Percentiles rank a stretch among this genome's conserved stretches.
Conservation (phyloP, 148 eudicot species). For the Linanthus parryae region DNA sequence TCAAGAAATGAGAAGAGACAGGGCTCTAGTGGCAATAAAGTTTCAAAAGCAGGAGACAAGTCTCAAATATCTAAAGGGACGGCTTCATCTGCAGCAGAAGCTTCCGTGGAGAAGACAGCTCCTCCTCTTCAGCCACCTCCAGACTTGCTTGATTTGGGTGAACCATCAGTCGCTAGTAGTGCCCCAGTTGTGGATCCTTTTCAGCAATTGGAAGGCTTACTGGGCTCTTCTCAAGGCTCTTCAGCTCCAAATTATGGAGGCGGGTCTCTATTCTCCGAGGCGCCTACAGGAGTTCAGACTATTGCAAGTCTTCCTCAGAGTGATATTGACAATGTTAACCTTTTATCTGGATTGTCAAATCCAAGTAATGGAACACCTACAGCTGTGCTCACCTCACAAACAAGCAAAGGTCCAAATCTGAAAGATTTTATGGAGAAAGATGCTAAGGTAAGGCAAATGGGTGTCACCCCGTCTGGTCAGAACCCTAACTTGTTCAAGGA, state of each 20-base stretch:
- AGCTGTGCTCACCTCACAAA: conserved; percentile 21
- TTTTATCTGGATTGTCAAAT: conserved; percentile 25
- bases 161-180: conserved; percentile 26
- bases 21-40: conserved; percentile 36
- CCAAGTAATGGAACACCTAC: conserved; percentile 15
- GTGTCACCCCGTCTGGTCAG: conserved; percentile 67
- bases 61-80: too few relatives aligned
- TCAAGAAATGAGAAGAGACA: conserved; percentile 56
- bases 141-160: conserved; percentile 88
- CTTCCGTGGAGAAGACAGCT: conserved; percentile 18
- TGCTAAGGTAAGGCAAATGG: conserved; percentile 86
- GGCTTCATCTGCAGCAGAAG: conserved; percentile 19
- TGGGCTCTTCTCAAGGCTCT: conserved; percentile 42
- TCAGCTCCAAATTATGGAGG: conserved; percentile 23
- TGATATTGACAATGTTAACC: conserved; percentile 13
- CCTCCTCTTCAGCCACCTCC: conserved; percentile 31
- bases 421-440: conserved; percentile 76
- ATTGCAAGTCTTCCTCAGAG: too few relatives aligned
- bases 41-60: conserved; percentile 40
- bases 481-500: conserved; percentile 88
- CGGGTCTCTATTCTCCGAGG: too few relatives aligned
- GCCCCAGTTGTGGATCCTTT: conserved; percentile 56
- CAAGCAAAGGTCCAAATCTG: conserved; percentile 63
- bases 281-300: too few relatives aligned
- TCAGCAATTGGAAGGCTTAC: conserved; percentile 80